Conservation (phyloP, 192 early-diverging fungal species). For the Coemansia erecta region DNA sequence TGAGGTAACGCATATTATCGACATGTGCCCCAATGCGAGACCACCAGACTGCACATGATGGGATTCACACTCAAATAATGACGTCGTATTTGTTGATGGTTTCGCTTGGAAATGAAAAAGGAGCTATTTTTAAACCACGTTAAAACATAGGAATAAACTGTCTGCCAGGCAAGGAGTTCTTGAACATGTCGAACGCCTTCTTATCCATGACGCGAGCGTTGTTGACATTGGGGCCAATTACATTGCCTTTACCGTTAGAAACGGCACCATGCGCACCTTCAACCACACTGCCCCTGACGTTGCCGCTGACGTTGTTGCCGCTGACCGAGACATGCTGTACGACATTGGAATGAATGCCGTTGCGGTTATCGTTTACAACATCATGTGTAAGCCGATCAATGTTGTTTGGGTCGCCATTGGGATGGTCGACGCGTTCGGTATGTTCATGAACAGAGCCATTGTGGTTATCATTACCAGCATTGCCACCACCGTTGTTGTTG, state of each 20-base stretch:
- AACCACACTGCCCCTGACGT: conserved; percentile 12
- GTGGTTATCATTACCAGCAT: not conserved
- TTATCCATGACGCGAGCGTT: not conserved
- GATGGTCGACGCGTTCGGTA: conserved; percentile 37
- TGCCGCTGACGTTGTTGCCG: conserved; percentile 30
- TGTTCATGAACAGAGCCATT: conserved; percentile 16
- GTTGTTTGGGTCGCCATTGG: conserved; percentile 38
- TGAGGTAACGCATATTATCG: too few relatives aligned
- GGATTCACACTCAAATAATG: too few relatives aligned
- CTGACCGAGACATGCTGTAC: conserved; percentile 32
- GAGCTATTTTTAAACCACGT: not conserved
- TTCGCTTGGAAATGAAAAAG: not conserved
- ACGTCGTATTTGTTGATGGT: too few relatives aligned
- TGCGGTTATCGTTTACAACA: conserved; percentile 34
- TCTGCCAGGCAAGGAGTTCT: conserved; percentile 9
- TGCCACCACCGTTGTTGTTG: not conserved
- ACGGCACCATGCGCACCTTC: not conserved
- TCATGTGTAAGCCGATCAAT: conserved; percentile 27
- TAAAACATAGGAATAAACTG: conserved; percentile 2
- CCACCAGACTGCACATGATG: too few relatives aligned
- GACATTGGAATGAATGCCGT: conserved; percentile 32
- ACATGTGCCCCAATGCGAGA: too few relatives aligned
- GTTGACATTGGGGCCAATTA: not conserved
- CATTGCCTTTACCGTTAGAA: conserved; percentile 36
- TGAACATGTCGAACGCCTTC: conserved; percentile 4